Evolutionary conservation across 2,329 filamentous ascomycete species (phyloP).

Genomic region (Alternaria sp.): DNA sequence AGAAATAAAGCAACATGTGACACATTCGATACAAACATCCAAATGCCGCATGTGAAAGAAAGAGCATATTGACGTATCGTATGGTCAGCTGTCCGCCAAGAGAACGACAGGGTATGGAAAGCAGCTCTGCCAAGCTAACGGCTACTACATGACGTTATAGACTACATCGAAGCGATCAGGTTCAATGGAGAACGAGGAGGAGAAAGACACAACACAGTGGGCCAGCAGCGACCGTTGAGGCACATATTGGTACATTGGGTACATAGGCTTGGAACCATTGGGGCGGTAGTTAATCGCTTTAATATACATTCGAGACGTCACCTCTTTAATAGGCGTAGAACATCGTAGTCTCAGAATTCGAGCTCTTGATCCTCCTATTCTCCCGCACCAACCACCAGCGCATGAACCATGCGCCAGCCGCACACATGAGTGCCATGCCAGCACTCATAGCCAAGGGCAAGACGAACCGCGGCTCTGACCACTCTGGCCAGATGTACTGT

Average conservation of each 20-base stretch:
- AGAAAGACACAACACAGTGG: neutral
- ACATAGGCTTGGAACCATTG: neutral
- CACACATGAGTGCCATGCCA: neutral
- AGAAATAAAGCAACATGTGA: neutral
- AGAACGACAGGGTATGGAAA: neutral
- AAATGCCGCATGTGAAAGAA: neutral
- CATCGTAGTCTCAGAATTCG: conserved; percentile 1
- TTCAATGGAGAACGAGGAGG: neutral
- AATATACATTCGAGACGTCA: neutral
- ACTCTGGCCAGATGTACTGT: conserved; percentile 5
- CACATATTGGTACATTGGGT: neutral
- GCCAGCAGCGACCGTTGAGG: neutral
- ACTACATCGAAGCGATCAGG: neutral
- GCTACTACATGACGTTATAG: neutral
- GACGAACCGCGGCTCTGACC: neutral
- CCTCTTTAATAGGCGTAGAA: neutral
- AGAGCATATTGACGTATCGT: neutral
- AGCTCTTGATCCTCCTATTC: neutral
- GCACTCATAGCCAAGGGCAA: neutral
- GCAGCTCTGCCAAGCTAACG: neutral
- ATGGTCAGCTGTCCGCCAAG: neutral
- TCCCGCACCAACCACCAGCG: neutral
- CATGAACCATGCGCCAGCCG: conserved; percentile 3
- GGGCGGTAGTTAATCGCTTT: neutral
- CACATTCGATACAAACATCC: no score